A percentile compares a stretch with the other conserved stretches of the same genome.
Conservation (phyloP, 169 alveolate species). For the Theileria sp. region DNA sequence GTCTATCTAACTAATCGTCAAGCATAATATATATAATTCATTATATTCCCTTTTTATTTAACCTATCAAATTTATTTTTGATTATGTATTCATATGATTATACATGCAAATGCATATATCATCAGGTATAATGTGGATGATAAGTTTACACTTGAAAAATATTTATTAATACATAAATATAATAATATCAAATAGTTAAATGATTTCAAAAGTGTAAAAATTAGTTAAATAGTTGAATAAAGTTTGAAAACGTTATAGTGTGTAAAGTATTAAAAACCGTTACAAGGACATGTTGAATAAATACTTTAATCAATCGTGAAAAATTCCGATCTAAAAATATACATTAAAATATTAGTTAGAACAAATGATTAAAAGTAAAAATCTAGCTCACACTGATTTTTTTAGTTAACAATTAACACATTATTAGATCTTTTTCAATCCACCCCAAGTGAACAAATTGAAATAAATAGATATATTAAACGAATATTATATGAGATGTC, state of each 20-base stretch:
- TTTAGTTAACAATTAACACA: background rate
- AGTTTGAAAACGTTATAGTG: background rate
- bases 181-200: no score
- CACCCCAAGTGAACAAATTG: background rate
- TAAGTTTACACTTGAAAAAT: background rate
- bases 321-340: no score
- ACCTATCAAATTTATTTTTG: background rate
- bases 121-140: background rate
- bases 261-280: background rate
- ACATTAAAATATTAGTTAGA: background rate
- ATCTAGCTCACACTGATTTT: no score
- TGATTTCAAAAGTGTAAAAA: no score
- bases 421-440: background rate
- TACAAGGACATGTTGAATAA: background rate
- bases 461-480: background rate
- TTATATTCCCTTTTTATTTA: background rate
- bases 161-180: no score
- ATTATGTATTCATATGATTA: background rate
- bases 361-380: background rate
- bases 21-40: background rate
- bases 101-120: background rate
- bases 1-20: slow-evolving; percentile 77
- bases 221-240: background rate
- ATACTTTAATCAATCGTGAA: background rate
- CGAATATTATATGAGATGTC: background rate